phyloP scores from a whole-genome alignment of 352 stramenopile species.

The Pythium volutum region DNA sequence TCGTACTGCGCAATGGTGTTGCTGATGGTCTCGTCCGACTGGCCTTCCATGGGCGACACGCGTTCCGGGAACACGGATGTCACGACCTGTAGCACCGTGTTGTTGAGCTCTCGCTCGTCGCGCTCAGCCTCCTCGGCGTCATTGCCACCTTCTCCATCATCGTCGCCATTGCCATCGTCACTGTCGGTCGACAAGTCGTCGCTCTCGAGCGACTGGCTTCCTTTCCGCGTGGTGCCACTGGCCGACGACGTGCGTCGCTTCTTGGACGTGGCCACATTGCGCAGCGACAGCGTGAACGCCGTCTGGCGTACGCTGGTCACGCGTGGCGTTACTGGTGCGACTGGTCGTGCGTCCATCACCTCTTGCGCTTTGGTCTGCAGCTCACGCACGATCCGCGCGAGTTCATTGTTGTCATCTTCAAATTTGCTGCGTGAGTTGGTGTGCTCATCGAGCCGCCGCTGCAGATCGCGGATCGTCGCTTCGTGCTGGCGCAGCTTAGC shows the following conservation, averaged over 20 bases:
- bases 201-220: not conserved
- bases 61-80: slow-evolving; percentile 43
- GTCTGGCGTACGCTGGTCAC: slow-evolving; percentile 18
- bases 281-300: slow-evolving; percentile 45
- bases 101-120: slow-evolving; percentile 51
- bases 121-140: slow-evolving; percentile 37
- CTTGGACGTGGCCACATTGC: not conserved
- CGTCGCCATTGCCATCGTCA: slow-evolving; percentile 32
- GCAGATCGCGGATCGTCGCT: slow-evolving; percentile 27
- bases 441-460: slow-evolving; percentile 25
- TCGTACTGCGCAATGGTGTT: slow-evolving; percentile 56
- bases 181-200: slow-evolving; percentile 57
- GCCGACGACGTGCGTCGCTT: slow-evolving; percentile 2
- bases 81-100: slow-evolving; percentile 46
- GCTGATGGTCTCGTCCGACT: slow-evolving; percentile 39
- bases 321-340: not conserved
- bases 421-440: slow-evolving; percentile 32
- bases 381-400: slow-evolving; percentile 43
- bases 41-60: slow-evolving; percentile 17
- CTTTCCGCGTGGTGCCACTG: not conserved
- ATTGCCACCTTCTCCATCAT: slow-evolving; percentile 32
- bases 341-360: slow-evolving; percentile 17
- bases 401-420: slow-evolving; percentile 55
- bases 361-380: slow-evolving; percentile 39
- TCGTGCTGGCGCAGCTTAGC: slow-evolving; percentile 36